phyloP scores from a whole-genome alignment of 2,329 filamentous ascomycete genomes.

The Colletotrichum caudatum region DNA sequence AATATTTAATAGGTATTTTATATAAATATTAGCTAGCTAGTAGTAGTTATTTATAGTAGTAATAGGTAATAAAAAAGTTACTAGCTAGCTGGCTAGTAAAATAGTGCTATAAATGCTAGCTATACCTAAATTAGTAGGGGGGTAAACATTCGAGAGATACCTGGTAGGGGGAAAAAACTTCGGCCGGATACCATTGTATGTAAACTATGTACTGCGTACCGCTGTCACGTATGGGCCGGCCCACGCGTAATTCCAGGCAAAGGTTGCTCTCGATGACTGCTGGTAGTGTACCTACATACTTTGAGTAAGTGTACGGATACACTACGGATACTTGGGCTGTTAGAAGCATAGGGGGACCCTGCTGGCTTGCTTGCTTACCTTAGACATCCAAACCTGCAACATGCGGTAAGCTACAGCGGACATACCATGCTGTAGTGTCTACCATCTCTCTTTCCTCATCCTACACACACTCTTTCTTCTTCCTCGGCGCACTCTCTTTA shows the following conservation, averaged over 20 bases:
- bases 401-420: conserved; percentile 29
- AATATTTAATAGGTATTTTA: too few relatives aligned
- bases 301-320: too few relatives aligned
- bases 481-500: neutral
- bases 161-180: too few relatives aligned
- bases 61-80: too few relatives aligned
- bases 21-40: too few relatives aligned
- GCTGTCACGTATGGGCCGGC: neutral
- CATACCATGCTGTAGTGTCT: conserved; percentile 1
- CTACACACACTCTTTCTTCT: neutral
- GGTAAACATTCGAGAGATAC: too few relatives aligned
- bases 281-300: too few relatives aligned
- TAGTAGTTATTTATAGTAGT: too few relatives aligned
- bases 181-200: too few relatives aligned
- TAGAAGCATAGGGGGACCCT: neutral
- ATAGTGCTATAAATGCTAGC: too few relatives aligned
- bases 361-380: conserved; percentile 7
- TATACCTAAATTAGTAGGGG: too few relatives aligned
- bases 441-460: neutral
- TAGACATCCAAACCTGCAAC: conserved; percentile 11
- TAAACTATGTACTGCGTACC: neutral
- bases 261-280: neutral
- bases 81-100: too few relatives aligned
- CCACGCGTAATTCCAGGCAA: neutral
- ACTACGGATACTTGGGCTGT: neutral